A percentile compares a stretch with the other conserved stretches of the same genome.
Conservation (phyloP, 192 early-diverging fungal species). For the Coemansia interrupta region DNA sequence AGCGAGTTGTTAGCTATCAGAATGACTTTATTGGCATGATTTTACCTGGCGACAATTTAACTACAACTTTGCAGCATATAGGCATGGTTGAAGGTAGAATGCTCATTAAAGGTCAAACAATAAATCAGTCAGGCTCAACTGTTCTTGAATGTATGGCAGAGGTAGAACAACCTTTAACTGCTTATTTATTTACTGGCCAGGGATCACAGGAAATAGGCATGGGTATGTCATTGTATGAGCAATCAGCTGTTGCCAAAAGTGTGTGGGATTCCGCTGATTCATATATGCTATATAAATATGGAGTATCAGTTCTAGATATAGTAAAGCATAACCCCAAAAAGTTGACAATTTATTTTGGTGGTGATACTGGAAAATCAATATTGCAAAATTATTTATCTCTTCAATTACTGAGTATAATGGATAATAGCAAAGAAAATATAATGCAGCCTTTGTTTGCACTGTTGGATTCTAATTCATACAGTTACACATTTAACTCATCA, state of each 20-base stretch:
- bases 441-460: slow-evolving; percentile 77
- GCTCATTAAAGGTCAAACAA: slow-evolving; percentile 81
- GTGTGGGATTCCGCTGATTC: slow-evolving; percentile 89
- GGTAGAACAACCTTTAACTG: slow-evolving; percentile 83
- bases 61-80: slow-evolving; percentile 78
- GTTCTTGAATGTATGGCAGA: slow-evolving; percentile 81
- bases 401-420: slow-evolving; percentile 54
- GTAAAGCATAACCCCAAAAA: slow-evolving; percentile 77
- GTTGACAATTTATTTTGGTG: slow-evolving; percentile 71
- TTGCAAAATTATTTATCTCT: slow-evolving; percentile 67
- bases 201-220: slow-evolving; percentile 85
- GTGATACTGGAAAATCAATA: slow-evolving; percentile 73
- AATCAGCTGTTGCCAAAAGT: slow-evolving; percentile 70
- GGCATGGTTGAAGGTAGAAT: slow-evolving; percentile 94
- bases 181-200: slow-evolving; percentile 54
- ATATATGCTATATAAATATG: slow-evolving; percentile 79
- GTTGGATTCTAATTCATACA: slow-evolving; percentile 65
- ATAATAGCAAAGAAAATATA: too few relatives aligned
- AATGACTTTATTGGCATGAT: slow-evolving; percentile 88
- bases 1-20: slow-evolving; percentile 73
- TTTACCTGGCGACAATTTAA: slow-evolving; percentile 74
- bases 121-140: slow-evolving; percentile 62
- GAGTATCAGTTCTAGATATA: slow-evolving; percentile 84
- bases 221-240: slow-evolving; percentile 90
- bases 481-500: slow-evolving; percentile 78